Conservation (phyloP, 306 rosid species). For the Cucurbita moschata region DNA sequence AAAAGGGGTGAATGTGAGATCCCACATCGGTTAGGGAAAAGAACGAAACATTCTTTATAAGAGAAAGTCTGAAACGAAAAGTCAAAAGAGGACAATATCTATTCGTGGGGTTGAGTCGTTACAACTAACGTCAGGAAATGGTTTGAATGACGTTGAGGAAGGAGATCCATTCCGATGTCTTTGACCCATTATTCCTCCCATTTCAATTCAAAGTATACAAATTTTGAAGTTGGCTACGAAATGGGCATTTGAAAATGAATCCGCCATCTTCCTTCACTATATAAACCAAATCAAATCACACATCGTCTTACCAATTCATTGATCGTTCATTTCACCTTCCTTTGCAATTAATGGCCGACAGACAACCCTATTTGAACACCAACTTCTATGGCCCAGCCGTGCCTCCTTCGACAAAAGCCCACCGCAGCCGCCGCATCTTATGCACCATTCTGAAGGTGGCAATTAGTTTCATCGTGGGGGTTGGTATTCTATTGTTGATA, state of each 20-base stretch:
- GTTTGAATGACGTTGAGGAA: too few relatives aligned
- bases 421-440: constrained; percentile 14
- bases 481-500: constrained; percentile 5
- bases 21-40: too few relatives aligned
- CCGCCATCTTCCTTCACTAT: neutral
- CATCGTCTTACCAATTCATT: neutral
- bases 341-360: neutral
- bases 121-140: too few relatives aligned
- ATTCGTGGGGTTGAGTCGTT: too few relatives aligned
- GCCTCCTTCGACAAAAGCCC: neutral
- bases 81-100: too few relatives aligned
- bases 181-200: neutral
- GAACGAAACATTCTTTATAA: too few relatives aligned
- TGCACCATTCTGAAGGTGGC: neutral
- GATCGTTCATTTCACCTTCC: neutral
- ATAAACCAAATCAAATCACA: neutral
- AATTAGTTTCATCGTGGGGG: constrained; percentile 10
- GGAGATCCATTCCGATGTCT: neutral
- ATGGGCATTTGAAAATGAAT: neutral
- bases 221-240: neutral
- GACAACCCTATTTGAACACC: neutral
- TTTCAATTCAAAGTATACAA: neutral
- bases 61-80: too few relatives aligned
- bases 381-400: constrained; percentile 9
- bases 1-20: too few relatives aligned